Conservation (phyloP, 164 flowering plant genomes). For the Cinnamomum micranthum region DNA sequence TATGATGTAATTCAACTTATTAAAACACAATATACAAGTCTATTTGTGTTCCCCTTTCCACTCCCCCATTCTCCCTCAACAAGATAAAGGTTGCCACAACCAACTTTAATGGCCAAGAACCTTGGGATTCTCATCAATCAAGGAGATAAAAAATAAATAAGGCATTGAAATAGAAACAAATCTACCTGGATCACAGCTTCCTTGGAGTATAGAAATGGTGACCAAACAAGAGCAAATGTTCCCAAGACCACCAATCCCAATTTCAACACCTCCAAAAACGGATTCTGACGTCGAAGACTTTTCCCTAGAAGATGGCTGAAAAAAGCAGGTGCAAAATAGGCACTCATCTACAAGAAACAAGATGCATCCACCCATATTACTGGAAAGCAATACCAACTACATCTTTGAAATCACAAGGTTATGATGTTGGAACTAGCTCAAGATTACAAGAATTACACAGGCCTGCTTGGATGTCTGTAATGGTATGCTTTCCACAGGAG, state of each 20-base stretch:
- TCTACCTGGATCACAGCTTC: slow-evolving; percentile 59
- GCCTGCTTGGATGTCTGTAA: background rate
- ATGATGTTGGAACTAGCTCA: background rate
- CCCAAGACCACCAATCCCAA: slow-evolving; percentile 70
- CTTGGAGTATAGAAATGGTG: slow-evolving; percentile 75
- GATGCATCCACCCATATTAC: background rate
- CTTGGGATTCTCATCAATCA: background rate
- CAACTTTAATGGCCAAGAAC: background rate
- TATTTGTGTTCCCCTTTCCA: no score
- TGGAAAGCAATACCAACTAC: background rate
- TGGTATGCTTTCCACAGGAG: no score
- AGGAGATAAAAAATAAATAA: background rate
- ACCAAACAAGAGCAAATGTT: slow-evolving; percentile 81
- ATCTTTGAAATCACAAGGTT: background rate
- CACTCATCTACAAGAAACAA: slow-evolving; percentile 73
- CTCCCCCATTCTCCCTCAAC: no score
- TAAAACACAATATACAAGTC: no score
- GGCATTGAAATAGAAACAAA: background rate
- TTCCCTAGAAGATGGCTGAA: slow-evolving; percentile 83
- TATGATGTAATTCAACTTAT: no score
- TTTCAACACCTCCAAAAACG: slow-evolving; percentile 63
- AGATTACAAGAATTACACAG: background rate
- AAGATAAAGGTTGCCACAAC: background rate
- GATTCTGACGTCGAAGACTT: slow-evolving; percentile 56
- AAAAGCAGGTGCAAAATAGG: slow-evolving; percentile 95